phyloP scores from a whole-genome alignment of 2,329 filamentous ascomycete species.

The Hypoxylon sp. region DNA sequence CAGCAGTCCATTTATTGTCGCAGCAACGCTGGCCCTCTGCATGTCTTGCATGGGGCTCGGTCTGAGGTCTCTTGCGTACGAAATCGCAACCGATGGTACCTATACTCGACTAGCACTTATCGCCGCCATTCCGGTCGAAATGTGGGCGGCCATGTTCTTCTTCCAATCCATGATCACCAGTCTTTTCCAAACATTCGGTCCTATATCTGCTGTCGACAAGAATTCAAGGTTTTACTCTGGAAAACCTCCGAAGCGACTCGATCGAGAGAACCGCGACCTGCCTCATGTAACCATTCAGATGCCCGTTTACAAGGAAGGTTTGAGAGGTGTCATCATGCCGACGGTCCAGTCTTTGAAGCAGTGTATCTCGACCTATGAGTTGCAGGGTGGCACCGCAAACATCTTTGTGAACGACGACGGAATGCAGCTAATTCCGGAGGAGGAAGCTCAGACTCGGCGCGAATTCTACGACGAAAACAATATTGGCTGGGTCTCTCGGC shows the following conservation, averaged over 20 bases:
- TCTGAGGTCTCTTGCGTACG: slow-evolving; percentile 68
- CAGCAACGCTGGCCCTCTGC: slow-evolving; percentile 67
- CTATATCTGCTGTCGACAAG: slow-evolving; percentile 61
- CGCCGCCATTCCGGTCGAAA: slow-evolving; percentile 65
- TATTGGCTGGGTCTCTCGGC: slow-evolving; percentile 70
- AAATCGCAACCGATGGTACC: slow-evolving; percentile 67
- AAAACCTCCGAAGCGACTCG: slow-evolving; percentile 56
- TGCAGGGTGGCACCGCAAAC: slow-evolving; percentile 75
- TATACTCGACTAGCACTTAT: slow-evolving; percentile 70
- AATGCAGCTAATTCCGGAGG: slow-evolving; percentile 71
- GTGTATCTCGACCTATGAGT: slow-evolving; percentile 72
- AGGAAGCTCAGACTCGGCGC: slow-evolving; percentile 64
- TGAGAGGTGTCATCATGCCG: slow-evolving; percentile 66
- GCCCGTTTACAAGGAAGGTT: slow-evolving; percentile 66
- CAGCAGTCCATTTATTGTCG: slow-evolving; percentile 69
- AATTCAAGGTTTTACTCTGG: slow-evolving; percentile 66
- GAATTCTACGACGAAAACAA: slow-evolving; percentile 72
- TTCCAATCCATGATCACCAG: slow-evolving; percentile 66
- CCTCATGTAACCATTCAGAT: slow-evolving; percentile 66
- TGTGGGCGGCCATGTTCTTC: slow-evolving; percentile 70
- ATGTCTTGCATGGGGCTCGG: slow-evolving; percentile 69
- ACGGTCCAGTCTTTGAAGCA: slow-evolving; percentile 70
- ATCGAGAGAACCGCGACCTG: slow-evolving; percentile 59
- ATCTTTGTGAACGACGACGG: slow-evolving; percentile 80
- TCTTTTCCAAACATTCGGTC: slow-evolving; percentile 66